Evolutionary conservation across 2,329 filamentous ascomycete species (phyloP).

Genomic region (Aspergillus hiratsukae): DNA sequence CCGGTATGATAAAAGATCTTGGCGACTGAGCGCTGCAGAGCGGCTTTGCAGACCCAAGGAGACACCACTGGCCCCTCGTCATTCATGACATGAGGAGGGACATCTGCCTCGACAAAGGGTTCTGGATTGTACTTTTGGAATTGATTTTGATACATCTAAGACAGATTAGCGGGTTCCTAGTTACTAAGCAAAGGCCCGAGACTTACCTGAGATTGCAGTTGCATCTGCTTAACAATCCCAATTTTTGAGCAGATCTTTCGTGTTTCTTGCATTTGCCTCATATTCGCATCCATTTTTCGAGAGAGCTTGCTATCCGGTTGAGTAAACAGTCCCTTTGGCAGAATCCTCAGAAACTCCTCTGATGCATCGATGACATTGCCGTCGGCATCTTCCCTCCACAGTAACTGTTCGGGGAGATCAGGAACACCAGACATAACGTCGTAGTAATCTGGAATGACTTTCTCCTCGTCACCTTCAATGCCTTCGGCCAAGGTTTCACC

Average conservation of each 20-base stretch:
- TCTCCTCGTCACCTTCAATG: slow-evolving; percentile 85
- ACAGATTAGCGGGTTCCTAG: slow-evolving; percentile 6
- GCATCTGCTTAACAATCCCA: slow-evolving; percentile 98
- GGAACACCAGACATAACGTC: slow-evolving; percentile 81
- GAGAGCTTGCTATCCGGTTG: slow-evolving; percentile 70
- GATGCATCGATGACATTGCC: slow-evolving; percentile 84
- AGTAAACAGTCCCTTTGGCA: slow-evolving; percentile 70
- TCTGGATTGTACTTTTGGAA: slow-evolving; percentile 94
- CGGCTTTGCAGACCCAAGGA: slow-evolving; percentile 72
- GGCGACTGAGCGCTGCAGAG: slow-evolving; percentile 82
- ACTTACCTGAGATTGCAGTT: slow-evolving; percentile 85
- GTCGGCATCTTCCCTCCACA: slow-evolving; percentile 86
- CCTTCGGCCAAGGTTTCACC: slow-evolving; percentile 84
- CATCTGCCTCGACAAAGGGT: slow-evolving; percentile 80
- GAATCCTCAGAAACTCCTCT: slow-evolving; percentile 75
- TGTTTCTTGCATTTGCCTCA: slow-evolving; percentile 93
- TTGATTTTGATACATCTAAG: slow-evolving; percentile 90
- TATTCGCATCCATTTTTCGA: slow-evolving; percentile 81
- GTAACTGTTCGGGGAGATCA: slow-evolving; percentile 70
- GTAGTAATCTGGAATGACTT: slow-evolving; percentile 89
- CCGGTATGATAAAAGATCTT: slow-evolving; percentile 95
- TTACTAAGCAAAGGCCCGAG: background rate
- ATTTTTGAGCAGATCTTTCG: slow-evolving; percentile 95
- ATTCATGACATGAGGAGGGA: slow-evolving; percentile 82
- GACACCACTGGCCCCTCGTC: slow-evolving; percentile 87